Evolutionary conservation across 2,329 filamentous ascomycete genomes (phyloP), one percentile per base, ranked within the genome.

Genomic region (Phialemoniopsis sp.): DNA sequence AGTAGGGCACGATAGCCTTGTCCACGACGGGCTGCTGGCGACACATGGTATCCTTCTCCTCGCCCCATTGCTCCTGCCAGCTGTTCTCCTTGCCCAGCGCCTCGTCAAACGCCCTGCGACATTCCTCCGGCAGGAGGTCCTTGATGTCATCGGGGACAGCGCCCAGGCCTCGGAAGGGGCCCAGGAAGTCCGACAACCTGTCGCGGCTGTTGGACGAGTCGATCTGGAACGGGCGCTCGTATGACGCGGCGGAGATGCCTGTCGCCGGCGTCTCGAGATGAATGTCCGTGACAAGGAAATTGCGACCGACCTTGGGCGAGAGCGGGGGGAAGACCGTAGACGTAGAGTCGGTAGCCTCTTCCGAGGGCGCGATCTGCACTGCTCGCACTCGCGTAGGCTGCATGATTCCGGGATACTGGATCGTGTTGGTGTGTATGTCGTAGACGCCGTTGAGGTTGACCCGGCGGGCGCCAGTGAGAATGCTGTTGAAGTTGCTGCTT

Each of bases 391-490:
- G 87, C 3, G 89, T 93, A 3, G 93, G 89, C 60, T 98, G 93
- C 77, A 89, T 95, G 54, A 76, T 85, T 46, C 80, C 79, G 0
- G 93, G 91, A 57, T 86, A 94, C 56, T 93, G 88, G 76, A 96
- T 85, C 43, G 77, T 66, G 60, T 98, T 98, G 39, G 93, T 97
- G 66, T 97, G 90, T 18, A 91, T 82, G 54, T 98, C 90, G 63
- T 97, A 97, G 39, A 91, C 77, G 36, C 93, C 93, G 17, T 77
- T 66, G 8, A 84, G 70, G 49, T 86, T 93, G 32, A 74, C 67
- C 44, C 76, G 77, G 39, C 93, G 85, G 39, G 82, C 71, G 13
- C 76, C 73, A 28, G 81, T 76, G 43, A 97, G 76, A 14, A 73
- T 69, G 15, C 85, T 76, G 62, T 97, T 98, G 70, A 93, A 97